Evolutionary conservation across 2,329 filamentous ascomycete species (phyloP), one percentile per base, ranked within the genome.

Genomic region (Albifimbria verrucaria): DNA sequence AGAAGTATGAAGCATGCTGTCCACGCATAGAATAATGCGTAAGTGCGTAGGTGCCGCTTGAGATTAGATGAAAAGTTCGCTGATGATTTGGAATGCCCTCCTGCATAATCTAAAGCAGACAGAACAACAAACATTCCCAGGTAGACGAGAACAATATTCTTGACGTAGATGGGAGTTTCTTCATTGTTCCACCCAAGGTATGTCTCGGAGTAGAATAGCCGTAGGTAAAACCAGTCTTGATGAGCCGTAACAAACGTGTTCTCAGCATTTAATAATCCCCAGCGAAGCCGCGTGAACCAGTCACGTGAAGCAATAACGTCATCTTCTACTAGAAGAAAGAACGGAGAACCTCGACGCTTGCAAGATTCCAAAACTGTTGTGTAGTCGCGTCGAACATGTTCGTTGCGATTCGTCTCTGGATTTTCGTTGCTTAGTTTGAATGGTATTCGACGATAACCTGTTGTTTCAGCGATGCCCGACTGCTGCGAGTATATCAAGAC

Each of bases 171-270:
- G 2, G 62, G 59, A 57, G 64, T 64, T 54, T 72, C 67, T 52
- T 72, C 68, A 15, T 59, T 60, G 51, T 72, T 72, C 70, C 71
- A 73, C 5, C 69, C 69, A 62, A 72, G 68, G 12, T 68, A 62
- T 2, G 67, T 57, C 52, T 73, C 70, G 4, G 69, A 70, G 55
- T 72, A 72, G 57, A 73, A 73, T 24, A 73, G 57, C 1, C 70
- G 66, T 2, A 73, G 56, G 52, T 73, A 73, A 28, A 72, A 52
- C 69, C 69, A 71, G 51, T 67, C 63, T 17, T 44, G 60, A n/a
- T n/a, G n/a, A n/a, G n/a, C n/a, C 53, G 5, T 52, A 49, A 9
- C 52, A 47, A 7, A 55, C 54, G 9, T 59, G 46, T 58, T 52
- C 53, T 72, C 68, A 24, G 72, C 59, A 6, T 65, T 51, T 0